Evolutionary conservation across 345 rosid species (phyloP), one percentile per base, ranked within the genome.

Genomic region (Trapa incisa): DNA sequence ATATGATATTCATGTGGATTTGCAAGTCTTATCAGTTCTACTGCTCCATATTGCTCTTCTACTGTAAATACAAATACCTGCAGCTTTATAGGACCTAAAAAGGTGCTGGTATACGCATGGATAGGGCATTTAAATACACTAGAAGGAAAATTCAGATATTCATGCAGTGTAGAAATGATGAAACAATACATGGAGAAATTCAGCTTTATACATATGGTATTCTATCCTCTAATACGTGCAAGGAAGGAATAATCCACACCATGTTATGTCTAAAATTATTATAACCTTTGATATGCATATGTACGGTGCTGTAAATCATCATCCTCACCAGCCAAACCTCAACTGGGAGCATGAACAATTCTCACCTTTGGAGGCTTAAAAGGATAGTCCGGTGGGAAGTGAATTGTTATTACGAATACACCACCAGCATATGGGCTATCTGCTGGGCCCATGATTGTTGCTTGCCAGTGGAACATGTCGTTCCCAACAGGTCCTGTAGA

Each of bases 371-470:
- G 70, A 0, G 70, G 64, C 48, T 56, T 68, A 47, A 68, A 68
- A 38, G 70, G 70, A 43, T 68, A 68, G 33, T 68, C 70, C 15
- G 70, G 70, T 8, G 70, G 70, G 64, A 68, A 68, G 70, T 68
- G 64, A 35, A 68, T 68, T 8, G 61, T 54, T 7, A 68, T 37
- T 16, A 68, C 33, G 50, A 68, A 68, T 6, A 68, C 52, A 35
- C 70, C 70, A 32, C 70, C 70, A 29, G 70, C 33, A 53, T 68
- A 68, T 7, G 70, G 70, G 48, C 70, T 68, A 12, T 68, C 70
- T 35, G 70, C 50, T 8, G 70, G 70, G 3, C 70, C 70, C 70
- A 68, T 68, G 47, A 68, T 68, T 17, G 70, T 68, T 56, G 70
- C 70, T 54, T 56, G 70, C 70, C 70, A 54, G 32, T 68, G 70